Evolutionary conservation across 2,329 filamentous ascomycete genomes (phyloP), one percentile per base, ranked within the genome.

Genomic region (Fusarium piperis): DNA sequence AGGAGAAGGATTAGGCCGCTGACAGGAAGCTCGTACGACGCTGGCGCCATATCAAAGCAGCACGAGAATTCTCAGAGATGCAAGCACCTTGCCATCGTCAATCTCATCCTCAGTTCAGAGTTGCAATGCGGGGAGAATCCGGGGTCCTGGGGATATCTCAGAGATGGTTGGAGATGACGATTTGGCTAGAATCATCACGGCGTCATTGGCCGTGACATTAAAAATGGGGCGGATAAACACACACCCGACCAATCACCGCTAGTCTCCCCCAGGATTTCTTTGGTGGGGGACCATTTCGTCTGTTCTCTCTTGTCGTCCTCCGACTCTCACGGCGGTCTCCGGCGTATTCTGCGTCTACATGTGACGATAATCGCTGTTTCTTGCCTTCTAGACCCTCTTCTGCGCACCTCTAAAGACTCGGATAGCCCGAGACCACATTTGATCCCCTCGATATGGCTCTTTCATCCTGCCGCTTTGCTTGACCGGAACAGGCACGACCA

Each of bases 51-150:
- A 62, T 72, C 74, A 74, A 57, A 70, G 26, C 64, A 63, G 44
- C 11, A 65, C 60, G 52, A 60, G 11, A 28, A 53, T 18, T 52
- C 36, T 68, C 53, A 71, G 38, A 66, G 58, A 65, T 53, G 70
- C 59, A 46, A 66, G 55, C 44, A 38, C 55, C 67, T 51, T 69
- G 65, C 61, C 71, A 73, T 72, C 52, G 44, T 58, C 70, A 64
- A 65, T 46, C 59, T 41, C 39, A 67, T 59, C 52, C 48, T 39
- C 33, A 59, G 64, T 66, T 32, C 72, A 55, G 53, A 66, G 53
- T 46, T 62, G 58, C 59, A 69, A 72, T 76, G 74, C 74, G 74
- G 75, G 75, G 75, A 74, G 74, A 77, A 75, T 72, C 75, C 68
- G 72, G 72, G 75, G 72, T 62, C 65, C 63, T 65, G 64, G 64